Evolutionary conservation across 306 rosid genomes (phyloP).

Genomic region (Bauhinia variegata): DNA sequence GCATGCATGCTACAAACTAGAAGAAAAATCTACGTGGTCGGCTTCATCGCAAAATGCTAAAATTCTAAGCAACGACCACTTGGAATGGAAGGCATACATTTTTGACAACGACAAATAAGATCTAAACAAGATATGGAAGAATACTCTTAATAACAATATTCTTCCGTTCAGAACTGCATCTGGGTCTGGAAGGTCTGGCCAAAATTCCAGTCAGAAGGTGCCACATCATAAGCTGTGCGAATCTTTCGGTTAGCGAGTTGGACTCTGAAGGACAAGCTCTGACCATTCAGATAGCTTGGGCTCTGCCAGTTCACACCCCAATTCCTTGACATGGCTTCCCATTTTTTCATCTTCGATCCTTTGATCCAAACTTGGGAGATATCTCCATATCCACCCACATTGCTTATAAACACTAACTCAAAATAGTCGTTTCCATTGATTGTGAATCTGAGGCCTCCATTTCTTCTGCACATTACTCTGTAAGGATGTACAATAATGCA

Average conservation of each 20-base stretch:
- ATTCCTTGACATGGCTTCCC: constrained; percentile 62
- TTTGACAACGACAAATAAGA: too few relatives aligned
- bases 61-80: constrained; percentile 33
- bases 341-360: constrained; percentile 52
- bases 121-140: constrained; percentile 13
- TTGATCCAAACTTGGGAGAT: constrained; percentile 58
- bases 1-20: not conserved
- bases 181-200: constrained; percentile 55
- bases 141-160: not conserved
- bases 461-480: constrained; percentile 57
- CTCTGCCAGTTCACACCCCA: constrained; percentile 70
- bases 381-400: constrained; percentile 56
- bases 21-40: constrained; percentile 22
- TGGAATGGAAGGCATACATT: too few relatives aligned
- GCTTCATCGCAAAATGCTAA: constrained; percentile 38
- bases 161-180: constrained; percentile 30
- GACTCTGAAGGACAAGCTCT: constrained; percentile 58
- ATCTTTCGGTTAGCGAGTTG: constrained; percentile 48
- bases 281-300: constrained; percentile 56
- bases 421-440: constrained; percentile 54
- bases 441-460: constrained; percentile 57
- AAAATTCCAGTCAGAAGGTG: constrained; percentile 54
- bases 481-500: constrained; percentile 1
- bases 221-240: constrained; percentile 45
- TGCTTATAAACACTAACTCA: constrained; percentile 58